Evolutionary conservation across 176 grass and related monocot species (phyloP).

Genomic region (Lolium perenne): DNA sequence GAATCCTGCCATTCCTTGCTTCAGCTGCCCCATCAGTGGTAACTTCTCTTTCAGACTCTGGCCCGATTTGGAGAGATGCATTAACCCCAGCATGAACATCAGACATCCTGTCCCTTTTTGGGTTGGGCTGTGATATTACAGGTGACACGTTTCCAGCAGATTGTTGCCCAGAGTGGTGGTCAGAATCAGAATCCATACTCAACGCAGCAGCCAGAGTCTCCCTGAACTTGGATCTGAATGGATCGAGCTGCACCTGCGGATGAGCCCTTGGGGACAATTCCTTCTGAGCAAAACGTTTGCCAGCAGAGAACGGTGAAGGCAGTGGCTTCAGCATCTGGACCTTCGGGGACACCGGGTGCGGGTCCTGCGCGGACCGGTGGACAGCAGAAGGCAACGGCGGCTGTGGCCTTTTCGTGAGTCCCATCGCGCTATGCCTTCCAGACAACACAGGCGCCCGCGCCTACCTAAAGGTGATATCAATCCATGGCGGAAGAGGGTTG

Average conservation of each 20-base stretch:
- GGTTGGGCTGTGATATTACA: conserved; percentile 4
- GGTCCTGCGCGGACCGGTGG: conserved; percentile 6
- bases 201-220: conserved; percentile 42
- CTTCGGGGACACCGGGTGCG: conserved; percentile 21
- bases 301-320: not conserved
- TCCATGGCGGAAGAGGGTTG: not conserved
- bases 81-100: not conserved
- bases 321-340: conserved; percentile 42
- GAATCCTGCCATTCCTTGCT: conserved; percentile 25
- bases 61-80: conserved; percentile 4
- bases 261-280: conserved; percentile 37
- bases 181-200: conserved; percentile 48
- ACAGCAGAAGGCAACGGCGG: not conserved
- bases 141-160: conserved; percentile 20
- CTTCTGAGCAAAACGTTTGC: conserved; percentile 50
- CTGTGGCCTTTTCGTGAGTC: conserved; percentile 20
- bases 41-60: conserved; percentile 44
- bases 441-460: not conserved
- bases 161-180: conserved; percentile 27
- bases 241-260: conserved; percentile 3
- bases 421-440: conserved; percentile 40
- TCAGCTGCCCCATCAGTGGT: conserved; percentile 32
- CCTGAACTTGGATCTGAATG: conserved; percentile 68
- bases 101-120: conserved; percentile 35
- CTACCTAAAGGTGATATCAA: not conserved